A percentile compares a stretch with the other conserved stretches of the same genome.
These are phyloP conservation scores for Rachicladosporium sp. DNA, from an alignment of 2,329 filamentous ascomycete genomes.

Conservation along the genomic window DNA sequence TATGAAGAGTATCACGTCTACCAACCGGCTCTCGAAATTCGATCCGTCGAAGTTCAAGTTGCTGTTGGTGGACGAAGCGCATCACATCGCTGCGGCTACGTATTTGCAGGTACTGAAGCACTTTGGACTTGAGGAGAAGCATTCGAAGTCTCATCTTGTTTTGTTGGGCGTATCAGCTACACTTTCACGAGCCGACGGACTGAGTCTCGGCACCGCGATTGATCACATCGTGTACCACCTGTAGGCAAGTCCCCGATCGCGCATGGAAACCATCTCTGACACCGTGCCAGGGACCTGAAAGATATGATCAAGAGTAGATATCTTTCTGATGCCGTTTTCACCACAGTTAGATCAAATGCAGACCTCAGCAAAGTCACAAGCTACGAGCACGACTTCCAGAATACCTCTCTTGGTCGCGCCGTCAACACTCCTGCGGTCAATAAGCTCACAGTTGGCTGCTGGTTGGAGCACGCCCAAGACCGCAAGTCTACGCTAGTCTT, in stretches of 20 bases:
- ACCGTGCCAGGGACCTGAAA: constrained; percentile 45
- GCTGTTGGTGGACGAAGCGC: constrained; percentile 86
- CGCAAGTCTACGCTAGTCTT: constrained; percentile 85
- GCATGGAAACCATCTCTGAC: constrained; percentile 5
- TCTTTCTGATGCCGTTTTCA: constrained; percentile 83
- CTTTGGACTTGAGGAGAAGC: constrained; percentile 56
- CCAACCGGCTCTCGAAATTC: constrained; percentile 68
- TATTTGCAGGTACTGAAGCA: constrained; percentile 68
- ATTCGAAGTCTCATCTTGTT: constrained; percentile 30
- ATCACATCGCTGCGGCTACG: constrained; percentile 79
- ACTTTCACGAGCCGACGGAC: constrained; percentile 67
- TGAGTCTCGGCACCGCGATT: constrained; percentile 70
- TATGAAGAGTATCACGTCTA: constrained; percentile 69
- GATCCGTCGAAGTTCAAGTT: constrained; percentile 73
- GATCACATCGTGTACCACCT: constrained; percentile 96
- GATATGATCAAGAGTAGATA: constrained; percentile 83
- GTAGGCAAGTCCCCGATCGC: constrained; percentile 34
- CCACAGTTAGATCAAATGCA: constrained; percentile 72
- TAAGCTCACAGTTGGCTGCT: constrained; percentile 71
- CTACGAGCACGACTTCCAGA: constrained; percentile 70
- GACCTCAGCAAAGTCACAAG: constrained; percentile 54
- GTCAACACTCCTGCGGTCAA: constrained; percentile 78
- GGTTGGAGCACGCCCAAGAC: constrained; percentile 61
- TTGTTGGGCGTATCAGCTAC: constrained; percentile 85
- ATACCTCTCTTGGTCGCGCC: constrained; percentile 59